Conservation (phyloP, 2,329 filamentous ascomycete genomes). For the Nigrograna mackinnonii region DNA sequence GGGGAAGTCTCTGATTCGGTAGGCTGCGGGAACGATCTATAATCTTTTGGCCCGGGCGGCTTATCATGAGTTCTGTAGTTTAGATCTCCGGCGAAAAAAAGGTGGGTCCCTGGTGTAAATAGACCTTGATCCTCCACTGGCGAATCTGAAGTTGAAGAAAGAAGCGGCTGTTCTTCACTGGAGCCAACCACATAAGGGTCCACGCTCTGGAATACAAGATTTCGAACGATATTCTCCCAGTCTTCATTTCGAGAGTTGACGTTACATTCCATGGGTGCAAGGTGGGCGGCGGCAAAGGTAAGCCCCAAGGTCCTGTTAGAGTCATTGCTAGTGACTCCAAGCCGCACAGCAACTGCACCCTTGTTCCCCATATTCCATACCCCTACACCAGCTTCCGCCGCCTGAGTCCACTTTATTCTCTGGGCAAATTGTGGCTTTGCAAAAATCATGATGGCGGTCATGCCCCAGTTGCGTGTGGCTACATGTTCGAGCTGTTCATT, state of each 20-base stretch:
- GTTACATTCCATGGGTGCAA: conserved; percentile 85
- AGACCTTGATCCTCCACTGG: conserved; percentile 61
- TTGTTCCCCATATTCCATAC: conserved; percentile 93
- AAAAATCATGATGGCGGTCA: conserved; percentile 90
- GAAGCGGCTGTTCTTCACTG: conserved; percentile 35
- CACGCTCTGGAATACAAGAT: conserved; percentile 69
- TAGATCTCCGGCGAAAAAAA: conserved; percentile 89
- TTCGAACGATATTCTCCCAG: conserved; percentile 82
- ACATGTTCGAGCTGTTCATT: conserved; percentile 68
- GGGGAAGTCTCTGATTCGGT: conserved; percentile 54
- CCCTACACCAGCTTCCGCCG: conserved; percentile 84
- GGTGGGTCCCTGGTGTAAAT: conserved; percentile 73
- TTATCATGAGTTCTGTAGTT: conserved; percentile 86
- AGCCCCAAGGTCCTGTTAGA: conserved; percentile 61
- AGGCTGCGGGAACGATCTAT: conserved; percentile 64
- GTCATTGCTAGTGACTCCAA: conserved; percentile 58
- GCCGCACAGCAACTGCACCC: conserved; percentile 79
- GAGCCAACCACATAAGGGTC: conserved; percentile 33
- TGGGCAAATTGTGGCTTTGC: conserved; percentile 63
- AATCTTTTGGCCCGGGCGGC: conserved; percentile 63
- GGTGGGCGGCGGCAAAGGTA: conserved; percentile 85
- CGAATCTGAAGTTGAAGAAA: conserved; percentile 19
- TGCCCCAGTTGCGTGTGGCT: conserved; percentile 75
- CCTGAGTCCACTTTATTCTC: conserved; percentile 68
- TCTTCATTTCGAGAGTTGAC: conserved; percentile 78